These are phyloP conservation scores for Fagus crenata DNA, from an alignment of 306 rosid genomes.

Conservation along the genomic window DNA sequence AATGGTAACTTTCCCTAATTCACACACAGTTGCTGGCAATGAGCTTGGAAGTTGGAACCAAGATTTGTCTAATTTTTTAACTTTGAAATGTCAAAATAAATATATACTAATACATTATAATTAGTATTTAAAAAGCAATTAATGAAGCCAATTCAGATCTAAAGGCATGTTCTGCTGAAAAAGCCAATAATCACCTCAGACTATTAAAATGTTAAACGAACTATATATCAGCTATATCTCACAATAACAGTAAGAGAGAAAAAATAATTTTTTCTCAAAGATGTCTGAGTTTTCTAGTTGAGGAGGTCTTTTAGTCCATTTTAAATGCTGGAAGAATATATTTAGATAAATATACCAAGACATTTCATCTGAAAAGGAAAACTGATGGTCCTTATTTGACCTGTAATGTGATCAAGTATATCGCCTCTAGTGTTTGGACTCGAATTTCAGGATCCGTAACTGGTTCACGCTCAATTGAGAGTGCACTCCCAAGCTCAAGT, in stretches of 20 bases:
- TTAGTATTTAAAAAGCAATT: background rate
- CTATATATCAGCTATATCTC: background rate
- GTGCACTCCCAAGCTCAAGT: constrained; percentile 83
- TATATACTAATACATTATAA: background rate
- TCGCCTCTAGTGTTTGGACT: constrained; percentile 78
- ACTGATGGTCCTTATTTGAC: constrained; percentile 31
- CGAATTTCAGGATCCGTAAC: constrained; percentile 79
- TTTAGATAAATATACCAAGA: background rate
- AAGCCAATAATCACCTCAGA: too few species aligned
- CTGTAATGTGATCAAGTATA: constrained; percentile 82
- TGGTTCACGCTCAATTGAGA: constrained; percentile 85
- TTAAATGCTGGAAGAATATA: background rate
- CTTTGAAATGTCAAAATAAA: background rate
- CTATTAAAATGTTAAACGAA: background rate
- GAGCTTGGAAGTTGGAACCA: background rate
- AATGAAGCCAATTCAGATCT: too few species aligned
- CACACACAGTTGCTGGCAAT: background rate
- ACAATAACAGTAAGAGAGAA: background rate
- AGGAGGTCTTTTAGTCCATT: background rate
- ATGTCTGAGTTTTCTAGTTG: background rate
- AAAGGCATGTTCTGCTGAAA: too few species aligned
- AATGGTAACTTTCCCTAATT: background rate
- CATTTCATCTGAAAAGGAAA: background rate
- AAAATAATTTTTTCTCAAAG: background rate
- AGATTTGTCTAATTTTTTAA: background rate